These are phyloP conservation scores for Neopestalotiopsis sp. DNA, from an alignment of 2,329 filamentous ascomycete species.

Conservation along the genomic window DNA sequence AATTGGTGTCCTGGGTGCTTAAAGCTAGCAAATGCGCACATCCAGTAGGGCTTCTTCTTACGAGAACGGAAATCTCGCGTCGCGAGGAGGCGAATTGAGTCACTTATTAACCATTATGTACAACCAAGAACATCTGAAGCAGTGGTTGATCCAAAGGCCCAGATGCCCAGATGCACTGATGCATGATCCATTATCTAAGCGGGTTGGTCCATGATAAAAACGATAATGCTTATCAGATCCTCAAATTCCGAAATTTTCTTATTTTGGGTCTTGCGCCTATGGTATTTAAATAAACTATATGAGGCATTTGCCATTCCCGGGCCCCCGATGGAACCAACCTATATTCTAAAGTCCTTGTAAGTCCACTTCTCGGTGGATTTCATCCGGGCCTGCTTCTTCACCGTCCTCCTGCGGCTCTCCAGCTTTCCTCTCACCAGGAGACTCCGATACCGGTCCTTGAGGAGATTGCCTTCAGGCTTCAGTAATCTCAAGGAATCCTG, in stretches of 20 bases:
- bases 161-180: background rate
- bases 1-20: background rate
- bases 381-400: conserved; percentile 79
- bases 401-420: conserved; percentile 79
- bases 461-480: conserved; percentile 93
- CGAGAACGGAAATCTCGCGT: conserved; percentile 1
- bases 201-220: background rate
- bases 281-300: conserved; percentile 11
- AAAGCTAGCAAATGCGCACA: background rate
- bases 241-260: background rate
- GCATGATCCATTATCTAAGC: background rate
- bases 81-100: background rate
- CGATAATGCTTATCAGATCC: conserved; percentile 8
- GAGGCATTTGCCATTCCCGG: conserved; percentile 9
- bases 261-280: background rate
- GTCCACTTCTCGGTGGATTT: conserved; percentile 95
- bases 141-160: background rate
- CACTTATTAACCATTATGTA: background rate
- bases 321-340: background rate
- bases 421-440: conserved; percentile 64
- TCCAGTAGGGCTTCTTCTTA: background rate
- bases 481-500: conserved; percentile 81
- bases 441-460: conserved; percentile 81
- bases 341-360: conserved; percentile 87
- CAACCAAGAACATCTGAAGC: background rate